Base-by-base conservation (phyloP, 768 basidiomycete species). In the Lactarius sanguifluus region DNA sequence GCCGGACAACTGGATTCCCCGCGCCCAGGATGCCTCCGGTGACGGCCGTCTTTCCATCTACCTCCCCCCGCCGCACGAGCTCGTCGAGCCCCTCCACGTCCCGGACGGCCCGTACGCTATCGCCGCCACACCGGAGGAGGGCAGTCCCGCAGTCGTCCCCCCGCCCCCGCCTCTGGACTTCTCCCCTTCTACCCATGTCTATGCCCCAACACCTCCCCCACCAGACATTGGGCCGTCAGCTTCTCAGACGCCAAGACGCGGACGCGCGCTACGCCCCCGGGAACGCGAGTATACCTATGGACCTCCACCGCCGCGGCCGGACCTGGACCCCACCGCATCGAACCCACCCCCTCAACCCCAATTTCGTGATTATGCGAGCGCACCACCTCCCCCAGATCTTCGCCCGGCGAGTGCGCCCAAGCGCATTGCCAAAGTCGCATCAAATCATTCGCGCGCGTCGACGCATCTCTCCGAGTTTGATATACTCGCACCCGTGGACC, bases 381-480 rank as follows among this genome's bases (percentile, higher is more conserved):
- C 45, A 13, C 58, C 40, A 2, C 66, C 66, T 18, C 67, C 64
- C 1, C 55, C 59, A n/a, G 52, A 62, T 18, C 43, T 65, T 25
- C 57, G 23, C 36, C 57, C 61, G n/a, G 30, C 57, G 56, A 36
- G 38, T 56, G 55, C 15, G 2, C 57, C 34, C 47, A 41, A 64
- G 32, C 61, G 52, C 28, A 45, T 68, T 16, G 36, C 66, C 18
- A 60, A 70, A 59, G 54, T 60, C 10, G 25, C 54, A 18, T 58
- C 65, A 32, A 69, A 64, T 18, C 28, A 65, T 30, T 70, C 70
- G 30, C 68, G 61, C 2, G 68, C 59, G 18, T 71, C 70, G 58
- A 71, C 70, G 7, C 64, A 61, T 34, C 55, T 71, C 20, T 71
- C 70, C 30, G 70, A 71, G 62, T 71, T 66, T 47, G 70, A 69